phyloP scores from a whole-genome alignment of 2,329 filamentous ascomycete species.

The Aspergillus proliferans region DNA sequence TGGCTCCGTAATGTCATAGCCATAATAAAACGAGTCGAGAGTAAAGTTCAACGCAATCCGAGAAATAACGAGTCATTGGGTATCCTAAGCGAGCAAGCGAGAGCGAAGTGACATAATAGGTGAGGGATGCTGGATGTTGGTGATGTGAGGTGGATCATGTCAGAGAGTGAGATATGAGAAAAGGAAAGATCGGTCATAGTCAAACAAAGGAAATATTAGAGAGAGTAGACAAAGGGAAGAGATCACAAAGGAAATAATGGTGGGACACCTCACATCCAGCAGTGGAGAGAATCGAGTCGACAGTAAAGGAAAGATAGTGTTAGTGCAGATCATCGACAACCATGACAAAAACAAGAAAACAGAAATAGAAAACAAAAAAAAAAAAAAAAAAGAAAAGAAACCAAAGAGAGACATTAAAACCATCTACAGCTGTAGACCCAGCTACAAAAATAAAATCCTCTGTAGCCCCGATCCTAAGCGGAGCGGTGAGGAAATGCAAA shows the following conservation, averaged over 20 bases:
- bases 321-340: too few species aligned
- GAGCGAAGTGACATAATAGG: too few species aligned
- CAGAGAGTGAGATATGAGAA: not conserved
- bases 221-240: not conserved
- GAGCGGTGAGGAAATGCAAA: not conserved
- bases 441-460: constrained; percentile 11
- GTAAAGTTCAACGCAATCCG: not conserved
- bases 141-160: too few species aligned
- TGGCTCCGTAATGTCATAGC: not conserved
- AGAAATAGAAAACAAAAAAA: too few species aligned
- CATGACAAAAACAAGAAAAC: too few species aligned
- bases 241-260: not conserved
- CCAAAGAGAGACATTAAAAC: constrained; percentile 14
- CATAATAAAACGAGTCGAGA: not conserved
- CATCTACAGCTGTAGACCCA: constrained; percentile 15
- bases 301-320: too few species aligned
- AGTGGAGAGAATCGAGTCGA: not conserved
- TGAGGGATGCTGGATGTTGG: too few species aligned
- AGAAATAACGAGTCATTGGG: too few species aligned
- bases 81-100: too few species aligned
- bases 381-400: too few species aligned
- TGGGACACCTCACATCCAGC: not conserved
- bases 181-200: not conserved
- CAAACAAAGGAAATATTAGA: not conserved
- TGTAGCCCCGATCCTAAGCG: not conserved